phyloP scores from a whole-genome alignment of 2,329 filamentous ascomycete genomes.

The Shiraia sp. region DNA sequence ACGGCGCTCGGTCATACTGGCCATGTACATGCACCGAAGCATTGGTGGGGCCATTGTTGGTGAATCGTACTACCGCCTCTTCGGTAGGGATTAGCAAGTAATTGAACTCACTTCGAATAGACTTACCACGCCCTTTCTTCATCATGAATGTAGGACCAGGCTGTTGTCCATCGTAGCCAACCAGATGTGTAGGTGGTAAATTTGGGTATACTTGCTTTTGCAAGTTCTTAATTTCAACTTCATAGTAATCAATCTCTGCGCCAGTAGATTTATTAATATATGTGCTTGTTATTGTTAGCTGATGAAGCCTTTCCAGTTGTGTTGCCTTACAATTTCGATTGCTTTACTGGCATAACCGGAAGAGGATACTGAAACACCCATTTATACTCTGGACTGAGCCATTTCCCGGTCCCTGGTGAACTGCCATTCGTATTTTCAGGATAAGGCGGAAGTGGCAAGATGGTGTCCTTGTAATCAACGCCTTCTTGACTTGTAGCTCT shows the following conservation, averaged over 20 bases:
- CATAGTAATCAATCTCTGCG: slow-evolving; percentile 52
- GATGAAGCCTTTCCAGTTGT: not conserved
- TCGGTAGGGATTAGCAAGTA: slow-evolving; percentile 1
- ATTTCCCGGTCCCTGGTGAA: slow-evolving; percentile 14
- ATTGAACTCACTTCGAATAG: not conserved
- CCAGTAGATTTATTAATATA: slow-evolving; percentile 43
- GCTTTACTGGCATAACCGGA: slow-evolving; percentile 51
- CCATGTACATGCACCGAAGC: slow-evolving; percentile 61
- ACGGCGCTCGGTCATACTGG: slow-evolving; percentile 52
- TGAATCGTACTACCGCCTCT: slow-evolving; percentile 59
- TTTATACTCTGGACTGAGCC: slow-evolving; percentile 44
- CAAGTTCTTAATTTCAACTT: slow-evolving; percentile 49
- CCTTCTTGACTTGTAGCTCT: no score
- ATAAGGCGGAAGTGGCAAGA: no score
- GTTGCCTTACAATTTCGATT: slow-evolving; percentile 45
- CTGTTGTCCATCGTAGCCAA: slow-evolving; percentile 59
- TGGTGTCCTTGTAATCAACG: no score
- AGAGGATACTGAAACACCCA: slow-evolving; percentile 49
- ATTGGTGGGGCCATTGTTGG: slow-evolving; percentile 53
- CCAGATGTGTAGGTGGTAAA: slow-evolving; percentile 44
- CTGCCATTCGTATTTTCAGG: slow-evolving; percentile 7
- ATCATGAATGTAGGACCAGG: slow-evolving; percentile 60
- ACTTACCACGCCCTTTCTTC: slow-evolving; percentile 46
- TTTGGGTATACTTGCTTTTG: slow-evolving; percentile 50
- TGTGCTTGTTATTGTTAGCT: slow-evolving; percentile 26